Evolutionary conservation across 1,284 basidiomycete genomes (phyloP).

Genomic region (Melampsora larici-populina): DNA sequence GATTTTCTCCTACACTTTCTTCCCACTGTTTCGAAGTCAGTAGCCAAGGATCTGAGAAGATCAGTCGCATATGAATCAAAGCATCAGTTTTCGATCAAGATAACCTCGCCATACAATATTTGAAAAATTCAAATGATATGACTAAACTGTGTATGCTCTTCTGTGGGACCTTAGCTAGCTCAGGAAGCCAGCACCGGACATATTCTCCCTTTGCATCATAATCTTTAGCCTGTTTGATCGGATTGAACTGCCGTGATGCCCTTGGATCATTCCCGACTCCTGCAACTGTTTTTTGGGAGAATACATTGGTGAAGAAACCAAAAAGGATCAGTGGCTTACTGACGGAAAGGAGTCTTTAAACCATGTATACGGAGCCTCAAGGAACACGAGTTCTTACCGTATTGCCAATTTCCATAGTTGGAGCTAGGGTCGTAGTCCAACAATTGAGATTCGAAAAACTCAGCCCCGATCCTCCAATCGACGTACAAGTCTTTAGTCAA

Average conservation of each 20-base stretch:
- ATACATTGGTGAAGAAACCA: neutral
- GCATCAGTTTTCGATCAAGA: too few relatives aligned
- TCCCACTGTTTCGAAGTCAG: conserved; percentile 32
- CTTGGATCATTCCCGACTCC: conserved; percentile 62
- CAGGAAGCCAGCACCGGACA: conserved; percentile 59
- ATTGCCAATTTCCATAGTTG: conserved; percentile 59
- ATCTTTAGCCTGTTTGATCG: conserved; percentile 61
- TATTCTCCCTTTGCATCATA: conserved; percentile 60
- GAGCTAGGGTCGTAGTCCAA: conserved; percentile 56
- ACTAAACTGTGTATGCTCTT: conserved; percentile 50
- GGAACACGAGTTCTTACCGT: conserved; percentile 30
- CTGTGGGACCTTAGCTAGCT: conserved; percentile 55
- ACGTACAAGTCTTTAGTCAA: conserved; percentile 59
- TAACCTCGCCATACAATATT: neutral
- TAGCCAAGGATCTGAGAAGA: conserved; percentile 29
- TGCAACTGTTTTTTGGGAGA: conserved; percentile 50
- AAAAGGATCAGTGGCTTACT: neutral
- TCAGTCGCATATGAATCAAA: too few relatives aligned
- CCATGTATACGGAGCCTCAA: too few relatives aligned
- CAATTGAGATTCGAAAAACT: conserved; percentile 59
- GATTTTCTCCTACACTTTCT: neutral
- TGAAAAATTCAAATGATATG: conserved; percentile 19
- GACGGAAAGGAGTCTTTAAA: neutral
- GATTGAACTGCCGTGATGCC: conserved; percentile 60
- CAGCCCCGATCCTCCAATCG: conserved; percentile 62